Evolutionary conservation across 2,329 filamentous ascomycete species (phyloP).

Genomic region (Xylaria sp.): DNA sequence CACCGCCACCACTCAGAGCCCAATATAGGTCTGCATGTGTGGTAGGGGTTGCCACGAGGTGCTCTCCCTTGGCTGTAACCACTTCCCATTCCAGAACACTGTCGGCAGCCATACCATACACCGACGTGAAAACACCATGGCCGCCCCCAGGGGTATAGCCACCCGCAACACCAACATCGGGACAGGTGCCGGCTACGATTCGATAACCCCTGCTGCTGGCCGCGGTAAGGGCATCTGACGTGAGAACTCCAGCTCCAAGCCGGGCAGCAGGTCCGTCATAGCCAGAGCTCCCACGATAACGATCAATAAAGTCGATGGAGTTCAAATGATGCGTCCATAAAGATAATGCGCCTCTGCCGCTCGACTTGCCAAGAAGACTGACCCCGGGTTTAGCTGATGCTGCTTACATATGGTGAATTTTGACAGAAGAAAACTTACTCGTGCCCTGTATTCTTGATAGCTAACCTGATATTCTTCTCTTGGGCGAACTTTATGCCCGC

Average conservation of each 20-base stretch:
- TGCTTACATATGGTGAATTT: background rate
- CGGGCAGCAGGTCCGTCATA: constrained; percentile 60
- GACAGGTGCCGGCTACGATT: constrained; percentile 59
- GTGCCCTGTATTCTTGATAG: constrained; percentile 62
- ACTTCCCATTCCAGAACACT: constrained; percentile 62
- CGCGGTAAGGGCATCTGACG: constrained; percentile 53
- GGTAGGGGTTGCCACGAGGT: constrained; percentile 51
- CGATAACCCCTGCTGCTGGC: constrained; percentile 53
- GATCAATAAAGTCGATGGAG: constrained; percentile 44
- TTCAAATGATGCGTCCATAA: constrained; percentile 62
- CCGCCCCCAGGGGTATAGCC: constrained; percentile 62
- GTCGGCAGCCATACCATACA: constrained; percentile 61
- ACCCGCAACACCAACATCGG: constrained; percentile 61
- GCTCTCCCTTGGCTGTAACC: constrained; percentile 58
- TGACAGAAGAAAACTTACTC: constrained; percentile 44
- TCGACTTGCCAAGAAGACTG: constrained; percentile 59
- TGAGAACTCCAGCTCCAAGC: constrained; percentile 61
- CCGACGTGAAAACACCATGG: constrained; percentile 60
- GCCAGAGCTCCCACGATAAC: background rate
- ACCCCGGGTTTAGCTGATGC: background rate
- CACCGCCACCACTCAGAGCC: constrained; percentile 60
- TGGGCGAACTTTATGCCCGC: constrained; percentile 51
- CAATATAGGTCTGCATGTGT: constrained; percentile 62
- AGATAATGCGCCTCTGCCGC: constrained; percentile 60
- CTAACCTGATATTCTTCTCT: constrained; percentile 56